Conservation (phyloP, 2,329 filamentous ascomycete species). For the Alternaria sp. region DNA sequence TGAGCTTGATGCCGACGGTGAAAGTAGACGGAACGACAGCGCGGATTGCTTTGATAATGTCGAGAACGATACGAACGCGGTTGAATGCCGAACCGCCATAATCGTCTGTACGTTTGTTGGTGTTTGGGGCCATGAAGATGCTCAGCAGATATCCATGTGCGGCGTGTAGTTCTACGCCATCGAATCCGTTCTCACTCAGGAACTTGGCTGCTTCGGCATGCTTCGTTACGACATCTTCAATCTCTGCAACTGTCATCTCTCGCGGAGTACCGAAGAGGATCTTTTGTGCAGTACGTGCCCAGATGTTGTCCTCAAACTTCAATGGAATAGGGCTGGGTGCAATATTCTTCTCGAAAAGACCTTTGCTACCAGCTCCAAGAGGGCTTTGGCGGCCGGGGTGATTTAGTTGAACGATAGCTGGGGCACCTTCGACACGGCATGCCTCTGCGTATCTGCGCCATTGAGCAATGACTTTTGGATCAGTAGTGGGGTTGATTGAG, state of each 20-base stretch:
- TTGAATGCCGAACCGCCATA: constrained; percentile 60
- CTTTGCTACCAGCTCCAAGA: constrained; percentile 54
- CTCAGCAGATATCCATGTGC: constrained; percentile 61
- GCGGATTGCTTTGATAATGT: constrained; percentile 56
- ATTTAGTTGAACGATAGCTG: constrained; percentile 66
- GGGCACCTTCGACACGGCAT: constrained; percentile 66
- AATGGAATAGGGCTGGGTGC: constrained; percentile 57
- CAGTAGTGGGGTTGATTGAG: constrained; percentile 60
- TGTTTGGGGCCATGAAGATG: constrained; percentile 1
- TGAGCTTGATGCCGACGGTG: constrained; percentile 61
- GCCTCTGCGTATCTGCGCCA: constrained; percentile 24
- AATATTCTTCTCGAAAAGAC: constrained; percentile 40
- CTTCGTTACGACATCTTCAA: constrained; percentile 64
- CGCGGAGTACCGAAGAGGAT: constrained; percentile 57
- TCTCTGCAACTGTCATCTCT: constrained; percentile 62
- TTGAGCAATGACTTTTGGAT: constrained; percentile 59
- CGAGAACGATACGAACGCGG: constrained; percentile 57
- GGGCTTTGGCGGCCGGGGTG: constrained; percentile 68
- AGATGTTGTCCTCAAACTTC: constrained; percentile 38
- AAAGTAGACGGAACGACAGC: constrained; percentile 54
- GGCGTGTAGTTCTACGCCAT: constrained; percentile 63
- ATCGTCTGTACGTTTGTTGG: constrained; percentile 57
- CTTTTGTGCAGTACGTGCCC: constrained; percentile 55
- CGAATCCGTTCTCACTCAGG: constrained; percentile 60
- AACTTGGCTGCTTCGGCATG: constrained; percentile 66